phyloP scores from a whole-genome alignment of 345 rosid genomes.

The Kandelia obovata region DNA sequence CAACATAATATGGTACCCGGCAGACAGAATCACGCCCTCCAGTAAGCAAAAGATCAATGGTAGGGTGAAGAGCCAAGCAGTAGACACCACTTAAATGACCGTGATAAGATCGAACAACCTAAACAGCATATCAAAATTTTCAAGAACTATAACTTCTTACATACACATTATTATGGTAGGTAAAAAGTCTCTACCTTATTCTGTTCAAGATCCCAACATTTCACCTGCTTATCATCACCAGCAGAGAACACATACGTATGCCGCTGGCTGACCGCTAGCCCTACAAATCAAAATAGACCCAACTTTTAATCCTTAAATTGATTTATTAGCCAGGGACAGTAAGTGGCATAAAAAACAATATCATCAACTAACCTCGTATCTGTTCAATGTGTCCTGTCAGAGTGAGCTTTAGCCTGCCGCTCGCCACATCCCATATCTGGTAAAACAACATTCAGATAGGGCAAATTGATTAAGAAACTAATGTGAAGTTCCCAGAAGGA shows the following conservation, averaged over 20 bases:
- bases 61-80: slow-evolving; percentile 98
- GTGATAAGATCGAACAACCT: slow-evolving; percentile 96
- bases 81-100: slow-evolving; percentile 98
- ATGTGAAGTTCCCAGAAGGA: background rate
- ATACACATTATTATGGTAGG: background rate
- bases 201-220: slow-evolving; percentile 99
- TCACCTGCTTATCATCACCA: slow-evolving; percentile 99
- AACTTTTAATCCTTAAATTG: slow-evolving; percentile 6
- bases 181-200: slow-evolving; percentile 61
- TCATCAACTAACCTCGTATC: slow-evolving; percentile 62
- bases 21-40: slow-evolving; percentile 99
- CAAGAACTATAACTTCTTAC: background rate
- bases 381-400: slow-evolving; percentile 97
- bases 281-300: slow-evolving; percentile 34
- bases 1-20: slow-evolving; percentile 49
- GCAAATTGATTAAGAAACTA: background rate
- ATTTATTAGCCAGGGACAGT: slow-evolving; percentile 7
- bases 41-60: slow-evolving; percentile 77
- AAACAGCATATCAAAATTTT: slow-evolving; percentile 19
- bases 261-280: slow-evolving; percentile 85
- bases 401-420: slow-evolving; percentile 86
- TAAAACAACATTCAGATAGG: slow-evolving; percentile 12
- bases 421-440: slow-evolving; percentile 96
- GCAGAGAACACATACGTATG: slow-evolving; percentile 98
- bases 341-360: slow-evolving; percentile 1